These are phyloP conservation scores for Xylariaceae sp. DNA, from an alignment of 2,329 filamentous ascomycete species.

Conservation along the genomic window DNA sequence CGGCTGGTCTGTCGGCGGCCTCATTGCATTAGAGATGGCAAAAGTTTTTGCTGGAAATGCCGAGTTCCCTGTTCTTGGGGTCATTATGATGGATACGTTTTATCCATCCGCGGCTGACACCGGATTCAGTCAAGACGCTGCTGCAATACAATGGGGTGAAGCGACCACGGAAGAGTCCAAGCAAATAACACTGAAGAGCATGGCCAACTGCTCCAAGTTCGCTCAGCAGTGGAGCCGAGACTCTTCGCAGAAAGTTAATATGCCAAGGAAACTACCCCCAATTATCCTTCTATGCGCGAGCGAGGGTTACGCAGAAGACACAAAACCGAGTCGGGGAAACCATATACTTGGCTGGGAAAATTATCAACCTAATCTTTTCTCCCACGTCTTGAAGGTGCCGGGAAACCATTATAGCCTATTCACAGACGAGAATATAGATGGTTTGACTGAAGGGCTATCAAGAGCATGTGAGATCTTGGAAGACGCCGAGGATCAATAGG, in stretches of 20 bases:
- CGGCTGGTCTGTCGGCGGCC: conserved; percentile 12
- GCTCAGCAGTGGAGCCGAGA: conserved; percentile 10
- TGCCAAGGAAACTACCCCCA: neutral
- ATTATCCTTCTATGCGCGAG: conserved; percentile 12
- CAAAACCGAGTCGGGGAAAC: neutral
- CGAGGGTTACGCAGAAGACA: conserved; percentile 1
- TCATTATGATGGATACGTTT: conserved; percentile 16
- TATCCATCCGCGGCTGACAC: conserved; percentile 7
- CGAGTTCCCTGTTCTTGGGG: conserved; percentile 9
- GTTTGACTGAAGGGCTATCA: conserved; percentile 5
- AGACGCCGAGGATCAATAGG: no score
- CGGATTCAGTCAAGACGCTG: neutral
- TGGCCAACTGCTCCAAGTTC: conserved; percentile 11
- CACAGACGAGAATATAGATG: conserved; percentile 6
- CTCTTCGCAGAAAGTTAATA: neutral
- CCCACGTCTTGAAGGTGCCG: conserved; percentile 2
- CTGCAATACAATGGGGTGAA: conserved; percentile 16
- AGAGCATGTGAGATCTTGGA: conserved; percentile 11
- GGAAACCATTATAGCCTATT: conserved; percentile 11
- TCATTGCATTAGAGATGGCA: conserved; percentile 18
- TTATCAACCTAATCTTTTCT: neutral
- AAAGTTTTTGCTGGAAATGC: conserved; percentile 3
- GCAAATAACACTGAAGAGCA: conserved; percentile 2
- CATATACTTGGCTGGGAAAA: conserved; percentile 6
- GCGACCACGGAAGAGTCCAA: conserved; percentile 18